A percentile compares a stretch with the other conserved stretches of the same genome.
Conservation (phyloP, 78 protist genomes). For the Dictyostelium intermedium region DNA sequence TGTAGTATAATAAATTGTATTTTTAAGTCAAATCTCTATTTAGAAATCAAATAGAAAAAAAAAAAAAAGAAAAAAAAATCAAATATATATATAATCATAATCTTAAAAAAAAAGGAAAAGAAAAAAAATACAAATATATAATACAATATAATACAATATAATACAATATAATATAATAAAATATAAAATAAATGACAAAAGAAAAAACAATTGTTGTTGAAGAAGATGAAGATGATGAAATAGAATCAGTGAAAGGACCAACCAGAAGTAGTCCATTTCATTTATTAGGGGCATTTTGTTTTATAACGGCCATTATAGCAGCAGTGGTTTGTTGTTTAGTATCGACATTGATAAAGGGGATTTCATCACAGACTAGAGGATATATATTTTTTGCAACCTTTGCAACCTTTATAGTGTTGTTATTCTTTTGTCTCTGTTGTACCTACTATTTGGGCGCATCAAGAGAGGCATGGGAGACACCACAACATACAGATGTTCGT, state of each 20-base stretch:
- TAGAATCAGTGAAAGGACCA: constrained; percentile 77
- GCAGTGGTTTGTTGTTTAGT: constrained; percentile 54
- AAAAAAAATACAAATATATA: too few species aligned
- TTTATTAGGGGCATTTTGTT: constrained; percentile 72
- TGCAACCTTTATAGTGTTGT: constrained; percentile 54
- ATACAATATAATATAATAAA: background rate
- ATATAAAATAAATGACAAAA: background rate
- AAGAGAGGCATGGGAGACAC: constrained; percentile 78
- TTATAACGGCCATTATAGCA: constrained; percentile 59
- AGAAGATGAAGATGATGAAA: constrained; percentile 73
- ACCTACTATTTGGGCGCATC: constrained; percentile 73
- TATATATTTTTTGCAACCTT: constrained; percentile 62
- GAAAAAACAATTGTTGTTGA: constrained; percentile 50
- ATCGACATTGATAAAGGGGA: constrained; percentile 25
- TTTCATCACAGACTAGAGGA: constrained; percentile 21
- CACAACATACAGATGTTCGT: constrained; percentile 60
- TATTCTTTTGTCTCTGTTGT: constrained; percentile 78
- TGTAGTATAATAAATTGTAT: background rate
- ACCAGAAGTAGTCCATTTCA: constrained; percentile 68
- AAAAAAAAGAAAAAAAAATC: too few species aligned
- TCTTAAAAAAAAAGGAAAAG: too few species aligned
- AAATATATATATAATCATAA: too few species aligned
- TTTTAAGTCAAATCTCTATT: background rate
- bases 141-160: background rate
- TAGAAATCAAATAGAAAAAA: background rate